These are phyloP conservation scores for Primulina eburnea DNA, from an alignment of 257 asterid genomes.

Conservation along the genomic window DNA sequence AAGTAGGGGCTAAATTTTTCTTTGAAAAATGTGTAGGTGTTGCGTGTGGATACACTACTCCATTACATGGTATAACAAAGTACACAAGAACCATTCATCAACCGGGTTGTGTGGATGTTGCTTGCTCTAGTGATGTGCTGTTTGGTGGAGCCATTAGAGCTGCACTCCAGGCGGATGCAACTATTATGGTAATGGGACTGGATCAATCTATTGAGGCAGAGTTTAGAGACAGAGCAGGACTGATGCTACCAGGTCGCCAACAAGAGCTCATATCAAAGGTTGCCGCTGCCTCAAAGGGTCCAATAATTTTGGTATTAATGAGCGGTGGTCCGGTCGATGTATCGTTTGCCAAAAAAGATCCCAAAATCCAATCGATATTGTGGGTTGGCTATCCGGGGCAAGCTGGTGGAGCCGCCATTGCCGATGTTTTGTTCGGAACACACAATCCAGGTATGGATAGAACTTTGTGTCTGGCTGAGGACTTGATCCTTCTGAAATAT, in stretches of 20 bases:
- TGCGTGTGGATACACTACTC: slow-evolving; percentile 71
- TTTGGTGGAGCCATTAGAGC: slow-evolving; percentile 60
- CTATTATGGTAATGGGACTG: slow-evolving; percentile 65
- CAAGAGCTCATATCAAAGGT: slow-evolving; percentile 64
- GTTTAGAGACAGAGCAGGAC: slow-evolving; percentile 58
- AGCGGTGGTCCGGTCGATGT: slow-evolving; percentile 85
- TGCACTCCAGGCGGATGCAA: slow-evolving; percentile 61
- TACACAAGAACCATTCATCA: slow-evolving; percentile 53
- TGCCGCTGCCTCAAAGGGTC: slow-evolving; percentile 66
- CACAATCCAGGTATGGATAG: slow-evolving; percentile 67
- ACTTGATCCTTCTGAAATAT: too few relatives aligned
- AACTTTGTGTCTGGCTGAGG: background rate
- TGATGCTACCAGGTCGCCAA: slow-evolving; percentile 64
- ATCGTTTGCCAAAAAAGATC: slow-evolving; percentile 62
- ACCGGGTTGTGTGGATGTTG: slow-evolving; percentile 61
- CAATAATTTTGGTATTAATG: slow-evolving; percentile 60
- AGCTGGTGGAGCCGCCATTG: slow-evolving; percentile 80
- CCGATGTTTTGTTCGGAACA: slow-evolving; percentile 65
- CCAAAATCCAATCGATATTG: slow-evolving; percentile 52
- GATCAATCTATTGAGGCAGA: slow-evolving; percentile 80
- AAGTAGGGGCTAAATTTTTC: too few relatives aligned
- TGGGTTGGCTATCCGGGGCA: slow-evolving; percentile 93
- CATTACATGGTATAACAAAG: slow-evolving; percentile 59
- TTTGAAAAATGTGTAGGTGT: slow-evolving; percentile 30
- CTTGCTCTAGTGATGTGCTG: slow-evolving; percentile 42